These are phyloP conservation scores for Lachancea meyersii DNA, from an alignment of 805 yeast genomes.

Conservation along the genomic window DNA sequence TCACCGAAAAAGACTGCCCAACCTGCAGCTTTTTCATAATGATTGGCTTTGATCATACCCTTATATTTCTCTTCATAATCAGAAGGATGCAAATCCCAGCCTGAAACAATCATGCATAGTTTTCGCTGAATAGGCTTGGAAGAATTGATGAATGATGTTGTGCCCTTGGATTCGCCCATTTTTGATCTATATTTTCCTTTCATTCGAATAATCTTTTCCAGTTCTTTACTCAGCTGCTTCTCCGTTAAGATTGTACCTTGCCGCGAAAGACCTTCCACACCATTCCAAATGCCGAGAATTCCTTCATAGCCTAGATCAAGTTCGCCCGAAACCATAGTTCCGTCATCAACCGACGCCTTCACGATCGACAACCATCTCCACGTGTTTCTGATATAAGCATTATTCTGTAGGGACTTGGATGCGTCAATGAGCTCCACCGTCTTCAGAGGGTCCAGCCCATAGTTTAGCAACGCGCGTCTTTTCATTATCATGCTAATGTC, in stretches of 20 bases:
- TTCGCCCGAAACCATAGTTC: conserved; percentile 60
- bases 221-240: conserved; percentile 30
- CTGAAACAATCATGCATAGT: conserved; percentile 75
- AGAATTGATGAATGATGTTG: conserved; percentile 22
- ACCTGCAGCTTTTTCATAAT: conserved; percentile 88
- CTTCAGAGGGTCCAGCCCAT: conserved; percentile 58
- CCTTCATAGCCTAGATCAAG: conserved; percentile 85
- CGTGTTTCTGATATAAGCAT: conserved; percentile 59
- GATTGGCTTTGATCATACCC: conserved; percentile 49
- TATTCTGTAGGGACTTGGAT: conserved; percentile 43
- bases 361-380: conserved; percentile 91
- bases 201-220: conserved; percentile 37
- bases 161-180: conserved; percentile 18
- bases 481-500: conserved; percentile 73
- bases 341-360: conserved; percentile 53
- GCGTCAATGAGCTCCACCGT: conserved; percentile 57
- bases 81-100: conserved; percentile 77
- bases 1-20: conserved; percentile 96
- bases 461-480: conserved; percentile 64
- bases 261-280: conserved; percentile 45
- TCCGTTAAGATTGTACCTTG: conserved; percentile 34
- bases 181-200: conserved; percentile 29
- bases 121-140: conserved; percentile 56
- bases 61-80: conserved; percentile 68
- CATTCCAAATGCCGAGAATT: conserved; percentile 85